Evolutionary conservation across 1,139 yeast genomes (phyloP).

Genomic region (Diutina ranongensis): DNA sequence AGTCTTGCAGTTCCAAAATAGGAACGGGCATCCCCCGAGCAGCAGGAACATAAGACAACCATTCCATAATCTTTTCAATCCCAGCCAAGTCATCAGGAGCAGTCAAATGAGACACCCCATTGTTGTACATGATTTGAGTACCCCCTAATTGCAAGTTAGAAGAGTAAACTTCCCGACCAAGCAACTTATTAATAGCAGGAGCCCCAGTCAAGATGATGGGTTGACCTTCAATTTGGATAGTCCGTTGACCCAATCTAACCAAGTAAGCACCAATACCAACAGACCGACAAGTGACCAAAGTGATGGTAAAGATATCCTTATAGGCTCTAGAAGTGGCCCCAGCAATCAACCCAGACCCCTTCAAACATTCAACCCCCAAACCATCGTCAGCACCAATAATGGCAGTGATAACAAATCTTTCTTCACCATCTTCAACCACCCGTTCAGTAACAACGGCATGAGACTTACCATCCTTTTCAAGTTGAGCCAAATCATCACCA

Average conservation of each 20-base stretch:
- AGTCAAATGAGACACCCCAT: constrained; percentile 95
- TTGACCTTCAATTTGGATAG: constrained; percentile 96
- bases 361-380: constrained; percentile 94
- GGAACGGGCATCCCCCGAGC: constrained; percentile 88
- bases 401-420: constrained; percentile 68
- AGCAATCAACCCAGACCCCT: constrained; percentile 96
- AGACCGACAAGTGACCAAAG: constrained; percentile 94
- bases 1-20: constrained; percentile 66
- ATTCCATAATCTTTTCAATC: constrained; percentile 85
- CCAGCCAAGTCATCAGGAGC: constrained; percentile 95
- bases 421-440: constrained; percentile 75
- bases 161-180: constrained; percentile 94
- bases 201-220: constrained; percentile 98
- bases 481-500: constrained; percentile 48
- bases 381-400: constrained; percentile 94
- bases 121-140: constrained; percentile 95
- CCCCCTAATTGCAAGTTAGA: constrained; percentile 97
- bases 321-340: constrained; percentile 97
- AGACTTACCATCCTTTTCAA: constrained; percentile 49
- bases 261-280: constrained; percentile 99
- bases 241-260: constrained; percentile 96
- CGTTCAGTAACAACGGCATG: constrained; percentile 66
- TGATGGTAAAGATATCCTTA: constrained; percentile 91
- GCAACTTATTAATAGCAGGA: constrained; percentile 90
- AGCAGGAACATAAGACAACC: constrained; percentile 96